Conservation (phyloP, 805 yeast species). For the Maudiozyma serrabonitensis region DNA sequence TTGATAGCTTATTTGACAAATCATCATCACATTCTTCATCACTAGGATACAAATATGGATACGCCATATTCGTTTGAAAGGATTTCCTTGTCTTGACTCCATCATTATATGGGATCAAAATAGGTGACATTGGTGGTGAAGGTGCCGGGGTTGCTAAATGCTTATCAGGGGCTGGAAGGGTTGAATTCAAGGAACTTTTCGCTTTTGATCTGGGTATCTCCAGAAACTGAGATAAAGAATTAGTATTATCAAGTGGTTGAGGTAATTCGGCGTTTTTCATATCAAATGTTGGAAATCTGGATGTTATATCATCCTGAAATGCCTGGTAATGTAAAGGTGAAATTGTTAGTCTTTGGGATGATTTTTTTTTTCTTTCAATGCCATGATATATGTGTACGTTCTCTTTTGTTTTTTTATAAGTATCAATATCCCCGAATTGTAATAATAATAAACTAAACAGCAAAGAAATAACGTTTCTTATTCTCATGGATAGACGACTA, state of each 20-base stretch:
- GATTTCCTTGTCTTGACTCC: conserved; percentile 38
- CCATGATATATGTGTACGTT: conserved; percentile 37
- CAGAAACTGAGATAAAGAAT: conserved; percentile 49
- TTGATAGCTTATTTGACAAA: conserved; percentile 6
- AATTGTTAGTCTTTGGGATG: conserved; percentile 35
- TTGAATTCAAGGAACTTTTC: conserved; percentile 21
- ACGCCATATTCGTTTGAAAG: conserved; percentile 56
- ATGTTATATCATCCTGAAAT: conserved; percentile 61
- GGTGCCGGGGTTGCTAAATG: conserved; percentile 79
- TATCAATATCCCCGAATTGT: conserved; percentile 50
- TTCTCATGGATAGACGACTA: conserved; percentile 34
- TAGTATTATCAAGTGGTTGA: conserved; percentile 36
- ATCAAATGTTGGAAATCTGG: conserved; percentile 64
- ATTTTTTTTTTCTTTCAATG: conserved; percentile 15
- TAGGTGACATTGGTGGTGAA: conserved; percentile 60
- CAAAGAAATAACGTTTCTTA: conserved; percentile 47
- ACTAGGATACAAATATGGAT: conserved; percentile 58
- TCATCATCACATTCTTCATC: conserved; percentile 29
- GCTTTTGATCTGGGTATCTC: conserved; percentile 46
- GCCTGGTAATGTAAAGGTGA: conserved; percentile 82
- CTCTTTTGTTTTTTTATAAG: conserved; percentile 36
- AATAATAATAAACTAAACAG: conserved; percentile 45
- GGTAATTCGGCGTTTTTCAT: conserved; percentile 45
- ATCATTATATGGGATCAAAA: conserved; percentile 12
- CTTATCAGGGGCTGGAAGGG: conserved; percentile 23